Percentiles rank a stretch among this genome's conserved stretches.
phyloP scores from a whole-genome alignment of 257 asterid species.

The Echium plantagineum region DNA sequence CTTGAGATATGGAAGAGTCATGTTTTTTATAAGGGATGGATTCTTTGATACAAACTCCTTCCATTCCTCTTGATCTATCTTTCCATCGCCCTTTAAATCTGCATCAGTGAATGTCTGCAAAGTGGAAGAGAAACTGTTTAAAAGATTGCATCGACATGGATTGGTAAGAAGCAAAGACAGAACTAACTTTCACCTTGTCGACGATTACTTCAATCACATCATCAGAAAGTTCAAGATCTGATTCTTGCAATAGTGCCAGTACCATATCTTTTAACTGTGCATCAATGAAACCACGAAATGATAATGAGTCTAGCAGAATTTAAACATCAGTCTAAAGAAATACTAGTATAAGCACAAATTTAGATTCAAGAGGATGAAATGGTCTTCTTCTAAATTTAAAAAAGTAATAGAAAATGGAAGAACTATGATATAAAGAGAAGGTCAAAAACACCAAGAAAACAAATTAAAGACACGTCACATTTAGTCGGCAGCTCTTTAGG shows the following conservation, averaged over 20 bases:
- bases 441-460: not conserved
- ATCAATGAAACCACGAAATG: conserved; percentile 1
- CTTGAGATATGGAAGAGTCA: conserved; percentile 87
- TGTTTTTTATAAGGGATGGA: conserved; percentile 78
- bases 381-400: too few species aligned
- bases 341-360: too few species aligned
- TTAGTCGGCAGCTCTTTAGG: too few species aligned
- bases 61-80: conserved; percentile 86
- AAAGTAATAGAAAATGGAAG: not conserved
- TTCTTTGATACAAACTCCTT: conserved; percentile 53
- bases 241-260: conserved; percentile 68
- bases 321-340: too few species aligned
- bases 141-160: not conserved
- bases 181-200: conserved; percentile 11
- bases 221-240: conserved; percentile 71
- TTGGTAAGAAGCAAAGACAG: conserved; percentile 1
- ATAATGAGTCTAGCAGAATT: too few species aligned
- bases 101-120: conserved; percentile 60
- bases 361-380: too few species aligned
- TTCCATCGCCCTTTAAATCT: conserved; percentile 74
- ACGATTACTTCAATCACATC: conserved; percentile 63
- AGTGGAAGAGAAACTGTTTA: not conserved
- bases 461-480: too few species aligned
- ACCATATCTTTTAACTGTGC: conserved; percentile 84
- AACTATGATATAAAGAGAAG: not conserved